Percentiles rank a stretch among this genome's conserved stretches.
phyloP scores from a whole-genome alignment of 2,329 filamentous ascomycete species.

The Fusarium miscanthi region DNA sequence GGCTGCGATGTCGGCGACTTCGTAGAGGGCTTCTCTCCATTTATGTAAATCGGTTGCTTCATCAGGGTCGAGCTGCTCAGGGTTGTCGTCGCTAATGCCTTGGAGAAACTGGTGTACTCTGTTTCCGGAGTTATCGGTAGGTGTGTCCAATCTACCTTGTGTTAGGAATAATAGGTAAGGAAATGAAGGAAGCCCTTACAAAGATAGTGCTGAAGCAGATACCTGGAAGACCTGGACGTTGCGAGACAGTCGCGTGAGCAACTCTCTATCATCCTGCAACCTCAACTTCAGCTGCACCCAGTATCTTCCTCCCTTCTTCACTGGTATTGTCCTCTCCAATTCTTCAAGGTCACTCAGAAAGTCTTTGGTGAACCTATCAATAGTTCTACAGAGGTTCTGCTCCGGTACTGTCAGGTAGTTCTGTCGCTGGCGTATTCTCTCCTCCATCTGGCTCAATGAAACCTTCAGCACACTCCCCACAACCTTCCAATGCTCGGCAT shows the following conservation, averaged over 20 bases:
- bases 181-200: neutral
- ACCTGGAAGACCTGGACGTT: constrained; percentile 20
- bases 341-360: constrained; percentile 1
- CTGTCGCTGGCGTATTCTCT: neutral
- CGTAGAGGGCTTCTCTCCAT: constrained; percentile 8
- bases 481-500: constrained; percentile 11
- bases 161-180: neutral
- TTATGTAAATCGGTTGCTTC: neutral
- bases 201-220: neutral
- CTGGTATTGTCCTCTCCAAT: neutral
- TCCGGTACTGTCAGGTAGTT: neutral
- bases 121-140: neutral
- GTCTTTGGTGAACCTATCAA: neutral
- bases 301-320: neutral
- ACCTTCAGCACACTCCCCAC: neutral
- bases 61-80: neutral
- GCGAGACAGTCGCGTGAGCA: constrained; percentile 7
- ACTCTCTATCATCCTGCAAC: constrained; percentile 2
- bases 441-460: constrained; percentile 7
- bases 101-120: constrained; percentile 2
- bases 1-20: constrained; percentile 1
- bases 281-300: neutral
- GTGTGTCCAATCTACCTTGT: neutral
- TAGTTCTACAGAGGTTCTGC: constrained; percentile 13
- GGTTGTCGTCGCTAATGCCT: constrained; percentile 2